Conservation (phyloP, 495 filamentous ascomycete species). For the Symbiotaphrina buchneri region DNA sequence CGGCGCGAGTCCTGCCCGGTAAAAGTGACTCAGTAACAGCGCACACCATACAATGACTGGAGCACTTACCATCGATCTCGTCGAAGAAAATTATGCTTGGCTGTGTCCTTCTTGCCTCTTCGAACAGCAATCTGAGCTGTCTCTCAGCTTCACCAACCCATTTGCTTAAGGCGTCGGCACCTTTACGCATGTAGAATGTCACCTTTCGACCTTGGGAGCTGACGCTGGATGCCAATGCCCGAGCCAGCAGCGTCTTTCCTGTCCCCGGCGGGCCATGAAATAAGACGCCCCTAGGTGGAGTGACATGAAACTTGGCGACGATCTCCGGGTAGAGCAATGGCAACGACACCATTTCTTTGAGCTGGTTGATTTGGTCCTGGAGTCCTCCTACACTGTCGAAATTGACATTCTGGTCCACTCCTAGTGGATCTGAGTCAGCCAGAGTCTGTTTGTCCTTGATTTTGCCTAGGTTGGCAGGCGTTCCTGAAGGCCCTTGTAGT, state of each 20-base stretch:
- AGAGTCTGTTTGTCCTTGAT: conserved; percentile 60
- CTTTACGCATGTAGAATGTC: conserved; percentile 98
- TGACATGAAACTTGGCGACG: conserved; percentile 79
- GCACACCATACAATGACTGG: too few species aligned
- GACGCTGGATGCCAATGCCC: conserved; percentile 70
- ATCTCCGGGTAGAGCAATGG: conserved; percentile 88
- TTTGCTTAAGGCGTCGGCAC: conserved; percentile 89
- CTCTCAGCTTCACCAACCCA: conserved; percentile 98
- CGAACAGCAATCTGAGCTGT: conserved; percentile 79
- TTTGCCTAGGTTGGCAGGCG: conserved; percentile 72
- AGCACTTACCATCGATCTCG: conserved; percentile 84
- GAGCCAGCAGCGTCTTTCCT: conserved; percentile 86
- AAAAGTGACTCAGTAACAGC: too few species aligned
- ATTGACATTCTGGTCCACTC: conserved; percentile 73
- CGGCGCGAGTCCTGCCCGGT: conserved; percentile 48
- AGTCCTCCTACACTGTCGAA: conserved; percentile 86
- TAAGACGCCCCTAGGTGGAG: conserved; percentile 78
- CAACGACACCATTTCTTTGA: conserved; percentile 95
- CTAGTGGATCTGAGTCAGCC: conserved; percentile 84
- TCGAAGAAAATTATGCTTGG: conserved; percentile 99
- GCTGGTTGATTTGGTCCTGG: conserved; percentile 75
- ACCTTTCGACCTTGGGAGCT: conserved; percentile 70
- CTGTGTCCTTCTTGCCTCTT: conserved; percentile 84
- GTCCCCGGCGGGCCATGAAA: conserved; percentile 96
- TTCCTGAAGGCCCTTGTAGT: conserved; percentile 33